Evolutionary conservation across 768 basidiomycete species (phyloP), one percentile per base, ranked within the genome.

Genomic region (Auriculariales sp.): DNA sequence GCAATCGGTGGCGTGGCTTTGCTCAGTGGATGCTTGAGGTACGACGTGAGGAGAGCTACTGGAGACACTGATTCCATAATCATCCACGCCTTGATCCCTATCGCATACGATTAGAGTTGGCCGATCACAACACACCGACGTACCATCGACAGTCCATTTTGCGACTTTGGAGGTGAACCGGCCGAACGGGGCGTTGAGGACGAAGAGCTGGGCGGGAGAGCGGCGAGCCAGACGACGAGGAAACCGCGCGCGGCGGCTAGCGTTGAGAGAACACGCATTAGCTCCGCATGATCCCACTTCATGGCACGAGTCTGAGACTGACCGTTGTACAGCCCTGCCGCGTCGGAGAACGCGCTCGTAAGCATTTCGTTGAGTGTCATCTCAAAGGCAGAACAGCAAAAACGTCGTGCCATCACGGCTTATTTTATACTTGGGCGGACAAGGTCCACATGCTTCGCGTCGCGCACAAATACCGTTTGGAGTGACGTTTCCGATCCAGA

Each of bases 111-210:
- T 28, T 22, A 45, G 0, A 51, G 15, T n/a, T 28, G 27, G 22
- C 3, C 15, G 10, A 28, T 12, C 17, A 28, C 29, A 15, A 29
- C 24, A 32, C 68, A 22, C 0, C 9, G 27, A n/a, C 15, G 9
- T n/a, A 33, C 46, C 27, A 30, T 53, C 46, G n/a, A 39, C 14
- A 33, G 50, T 45, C 56, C 56, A 48, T 7, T 32, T 35, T 28
- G 29, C 28, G 30, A 39, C 28, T 31, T 32, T 36, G 0, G 73
- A 75, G 0, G 78, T 62, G 59, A 91, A 91, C 0, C 84, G 74
- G 9, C 90, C 90, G 61, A 89, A 89, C 0, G 85, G 85, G 0
- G 87, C 89, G 59, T 90, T 69, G 74, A 75, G 28, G 47, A 86
- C 59, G 47, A 78, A 31, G 54, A 83, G 70, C 9, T 62, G 55